Base-by-base conservation (phyloP, 345 rosid species). In the Durio zibethinus region DNA sequence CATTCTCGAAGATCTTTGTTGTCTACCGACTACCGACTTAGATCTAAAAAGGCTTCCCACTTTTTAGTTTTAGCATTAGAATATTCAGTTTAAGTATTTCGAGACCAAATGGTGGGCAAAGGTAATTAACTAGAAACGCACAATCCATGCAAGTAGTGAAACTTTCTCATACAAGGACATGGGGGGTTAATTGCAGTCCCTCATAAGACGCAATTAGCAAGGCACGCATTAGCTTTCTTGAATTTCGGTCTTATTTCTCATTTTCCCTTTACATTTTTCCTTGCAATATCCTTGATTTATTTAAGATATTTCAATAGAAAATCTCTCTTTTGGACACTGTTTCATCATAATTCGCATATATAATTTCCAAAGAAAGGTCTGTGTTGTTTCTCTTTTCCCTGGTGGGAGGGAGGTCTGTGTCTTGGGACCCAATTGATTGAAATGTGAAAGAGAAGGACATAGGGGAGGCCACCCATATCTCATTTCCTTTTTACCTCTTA, bases 381-480 rank as follows among this genome's bases (percentile, higher is more conserved):
- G 40, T 42, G 43, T 78, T 75, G 65, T 20, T 75, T 59, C 74
- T 73, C 76, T 83, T 76, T 83, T 67, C 73, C 74, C 76, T 82
- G 78, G 84, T 76, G 84, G 79, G 79, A n/a, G n/a, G n/a, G 2
- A 77, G 71, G 73, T 72, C 67, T 27, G 18, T 77, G 75, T 81
- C 75, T 67, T 76, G 83, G 83, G 82, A 76, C 85, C 87, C 84
- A 75, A 70, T 67, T 78, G 79, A 81, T 70, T 57, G 66, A 68
- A 70, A 36, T 74, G 76, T 74, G 82, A 47, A 78, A 77, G 63
- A 68, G 77, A 78, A 85, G 66, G 85, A 86, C 87, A 87, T n/a
- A 81, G 66, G 77, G 64, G 59, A 65, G 84, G 78, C 79, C 78
- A 77, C 82, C 84, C 89, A 86, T 90, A 67, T 84, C 85, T 77